phyloP scores from a whole-genome alignment of 2,329 filamentous ascomycete genomes.

The Colletotrichum ledebouriae region DNA sequence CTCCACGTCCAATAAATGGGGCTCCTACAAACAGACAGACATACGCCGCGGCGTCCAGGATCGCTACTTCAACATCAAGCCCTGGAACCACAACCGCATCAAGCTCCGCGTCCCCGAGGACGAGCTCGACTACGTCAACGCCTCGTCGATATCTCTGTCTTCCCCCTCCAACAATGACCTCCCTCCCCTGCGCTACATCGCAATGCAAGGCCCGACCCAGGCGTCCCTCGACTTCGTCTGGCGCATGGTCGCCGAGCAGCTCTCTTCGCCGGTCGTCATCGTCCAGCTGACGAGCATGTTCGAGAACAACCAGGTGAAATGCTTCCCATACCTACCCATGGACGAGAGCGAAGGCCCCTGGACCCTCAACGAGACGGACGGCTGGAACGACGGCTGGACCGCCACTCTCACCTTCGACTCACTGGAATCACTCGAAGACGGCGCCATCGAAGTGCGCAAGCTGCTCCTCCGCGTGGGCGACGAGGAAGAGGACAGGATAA shows the following conservation, averaged over 20 bases:
- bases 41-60: conserved; percentile 67
- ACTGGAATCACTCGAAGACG: conserved; percentile 66
- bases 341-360: conserved; percentile 65
- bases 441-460: conserved; percentile 80
- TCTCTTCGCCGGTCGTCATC: conserved; percentile 79
- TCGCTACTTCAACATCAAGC: conserved; percentile 90
- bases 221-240: conserved; percentile 86
- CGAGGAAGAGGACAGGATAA: conserved; percentile 57
- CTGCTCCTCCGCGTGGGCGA: conserved; percentile 70
- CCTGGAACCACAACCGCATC: conserved; percentile 89
- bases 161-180: conserved; percentile 55
- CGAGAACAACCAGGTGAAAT: conserved; percentile 84
- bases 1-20: conserved; percentile 48
- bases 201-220: conserved; percentile 90
- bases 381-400: conserved; percentile 75
- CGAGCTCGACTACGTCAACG: conserved; percentile 84
- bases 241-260: conserved; percentile 93
- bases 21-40: conserved; percentile 52
- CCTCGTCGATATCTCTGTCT: conserved; percentile 75
- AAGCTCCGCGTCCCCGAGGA: conserved; percentile 82
- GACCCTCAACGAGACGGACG: conserved; percentile 72
- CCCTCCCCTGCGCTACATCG: conserved; percentile 78
- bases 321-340: conserved; percentile 87
- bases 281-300: conserved; percentile 95
- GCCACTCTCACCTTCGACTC: conserved; percentile 78